Evolutionary conservation across 179 eudicot species (phyloP).

Genomic region (Amaranthus tricolor): DNA sequence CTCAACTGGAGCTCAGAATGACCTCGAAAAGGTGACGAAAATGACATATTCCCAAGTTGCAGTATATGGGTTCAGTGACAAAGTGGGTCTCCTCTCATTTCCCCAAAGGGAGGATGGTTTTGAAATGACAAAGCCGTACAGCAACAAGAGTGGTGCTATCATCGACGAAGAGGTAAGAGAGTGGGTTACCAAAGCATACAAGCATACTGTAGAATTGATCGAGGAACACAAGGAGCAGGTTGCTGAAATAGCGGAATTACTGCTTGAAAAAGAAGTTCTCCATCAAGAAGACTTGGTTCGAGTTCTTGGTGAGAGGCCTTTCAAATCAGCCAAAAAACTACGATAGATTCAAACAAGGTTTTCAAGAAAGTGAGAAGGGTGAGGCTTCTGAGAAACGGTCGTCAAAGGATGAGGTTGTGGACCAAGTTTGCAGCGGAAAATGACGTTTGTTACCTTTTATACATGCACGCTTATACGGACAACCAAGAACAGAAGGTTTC

Average conservation of each 20-base stretch:
- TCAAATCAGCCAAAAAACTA: conserved; percentile 58
- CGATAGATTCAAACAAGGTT: conserved; percentile 67
- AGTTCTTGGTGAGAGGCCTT: conserved; percentile 80
- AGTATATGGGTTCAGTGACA: conserved; percentile 78
- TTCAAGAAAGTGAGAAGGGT: conserved; percentile 38
- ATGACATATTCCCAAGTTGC: conserved; percentile 92
- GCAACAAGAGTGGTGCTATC: conserved; percentile 71
- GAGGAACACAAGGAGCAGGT: conserved; percentile 75
- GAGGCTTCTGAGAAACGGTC: conserved; percentile 24
- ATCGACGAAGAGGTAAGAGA: conserved; percentile 82
- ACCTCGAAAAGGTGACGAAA: conserved; percentile 79
- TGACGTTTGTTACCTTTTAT: no score
- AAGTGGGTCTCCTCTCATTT: conserved; percentile 82
- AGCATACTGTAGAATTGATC: conserved; percentile 50
- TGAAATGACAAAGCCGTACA: conserved; percentile 72
- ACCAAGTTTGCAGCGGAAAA: no score
- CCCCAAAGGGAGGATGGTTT: conserved; percentile 72
- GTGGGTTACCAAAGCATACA: conserved; percentile 75
- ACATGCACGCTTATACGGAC: no score
- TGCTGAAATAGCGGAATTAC: conserved; percentile 66
- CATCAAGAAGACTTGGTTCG: conserved; percentile 72
- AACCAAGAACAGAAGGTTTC: no score
- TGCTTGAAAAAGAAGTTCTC: conserved; percentile 74
- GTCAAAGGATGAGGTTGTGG: conserved; percentile 47
- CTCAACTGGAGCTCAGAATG: conserved; percentile 85